Base-by-base conservation (phyloP, 2,329 filamentous ascomycete species). In the Apiospora saccharicola region DNA sequence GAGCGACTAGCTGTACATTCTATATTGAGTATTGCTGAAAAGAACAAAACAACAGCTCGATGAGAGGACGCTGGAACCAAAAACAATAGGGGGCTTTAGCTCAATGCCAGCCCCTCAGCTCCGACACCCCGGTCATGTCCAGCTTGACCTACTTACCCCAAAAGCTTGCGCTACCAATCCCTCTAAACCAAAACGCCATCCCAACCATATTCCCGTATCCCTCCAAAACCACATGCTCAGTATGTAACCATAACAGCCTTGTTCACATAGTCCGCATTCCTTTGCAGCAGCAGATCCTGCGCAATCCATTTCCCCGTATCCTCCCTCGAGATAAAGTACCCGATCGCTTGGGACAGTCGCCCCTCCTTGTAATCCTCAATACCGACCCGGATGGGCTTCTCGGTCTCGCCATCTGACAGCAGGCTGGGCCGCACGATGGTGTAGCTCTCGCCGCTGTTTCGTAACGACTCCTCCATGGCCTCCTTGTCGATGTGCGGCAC, bases 281-380 rank as follows among this genome's bases (percentile, higher is more conserved):
- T 75, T 19, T 72, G 71, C 41, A 77, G 13, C 4, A 86, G 51
- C 37, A 84, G 57, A 22, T 85, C 82, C 68, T 85, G 78, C 34
- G 82, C 85, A 12, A 87, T 79, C 85, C 86, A 89, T 71, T 76
- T 79, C 0, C 87, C 86, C 3, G 84, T 81, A 72, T 88, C 86
- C 72, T 85, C 84, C 47, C 86, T 77, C 10, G 81, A 83, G 67
- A 89, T 86, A 1, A 80, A 82, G 71, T 87, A 88, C 5, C 87
- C 87, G 4, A 86, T 76, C 3, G 79, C 84, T 47, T 77, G 73
- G 0, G 77, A 80, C 76, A 85, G 81, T 19, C 77, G 69, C 16
- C 72, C 74, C 6, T 78, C 75, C 64, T 77, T 77, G 0, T 79
- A 78, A 53, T 85, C 82, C 73, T 86, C 85, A 2, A 85, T 70